Base-by-base conservation (phyloP, 2,329 filamentous ascomycete genomes). In the Nemania sp. region DNA sequence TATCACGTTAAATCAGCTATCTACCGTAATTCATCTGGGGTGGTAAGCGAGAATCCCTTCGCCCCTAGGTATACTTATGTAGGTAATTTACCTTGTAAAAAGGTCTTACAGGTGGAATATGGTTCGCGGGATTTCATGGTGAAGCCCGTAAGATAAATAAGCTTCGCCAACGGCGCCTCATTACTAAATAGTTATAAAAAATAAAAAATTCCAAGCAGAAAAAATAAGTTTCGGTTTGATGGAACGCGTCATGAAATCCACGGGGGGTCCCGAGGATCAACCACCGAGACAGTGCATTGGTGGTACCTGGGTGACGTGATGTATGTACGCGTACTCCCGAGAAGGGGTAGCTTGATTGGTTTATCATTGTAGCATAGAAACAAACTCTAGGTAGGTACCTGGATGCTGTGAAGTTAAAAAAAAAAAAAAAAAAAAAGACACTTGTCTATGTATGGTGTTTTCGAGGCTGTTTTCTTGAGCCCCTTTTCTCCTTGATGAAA, bases 171-270 rank as follows among this genome's bases (percentile, higher is more conserved):
- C 55, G 41, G 57, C 52, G 52, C 41, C 51, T 22, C 32, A 51
- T 51, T 27, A n/a, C 20, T 24, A 10, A 27, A 56, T 29, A n/a
- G 20, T 35, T 22, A 3, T n/a, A n/a, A n/a, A n/a, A n/a, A n/a
- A n/a, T n/a, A n/a, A 24, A 56, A 49, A 32, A 32, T 47, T n/a
- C 18, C 45, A 63, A 35, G 27, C 15, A 24, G 35, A 24, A 43
- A 24, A 26, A 55, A 35, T 55, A 54, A 51, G 60, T 67, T 64
- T 64, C 29, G 55, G 55, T 22, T 60, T 60, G 43, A 64, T 64
- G 52, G 56, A 68, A 64, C 66, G 66, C 66, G 66, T 68, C 61
- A 68, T 57, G 65, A 52, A 52, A 15, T 11, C 18, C 26, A 15
- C 13, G 32, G 26, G 22, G 24, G 26, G 24, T 27, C 13, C 45